phyloP scores from a whole-genome alignment of 495 filamentous ascomycete genomes.

The Aspergillus saccharolyticus region DNA sequence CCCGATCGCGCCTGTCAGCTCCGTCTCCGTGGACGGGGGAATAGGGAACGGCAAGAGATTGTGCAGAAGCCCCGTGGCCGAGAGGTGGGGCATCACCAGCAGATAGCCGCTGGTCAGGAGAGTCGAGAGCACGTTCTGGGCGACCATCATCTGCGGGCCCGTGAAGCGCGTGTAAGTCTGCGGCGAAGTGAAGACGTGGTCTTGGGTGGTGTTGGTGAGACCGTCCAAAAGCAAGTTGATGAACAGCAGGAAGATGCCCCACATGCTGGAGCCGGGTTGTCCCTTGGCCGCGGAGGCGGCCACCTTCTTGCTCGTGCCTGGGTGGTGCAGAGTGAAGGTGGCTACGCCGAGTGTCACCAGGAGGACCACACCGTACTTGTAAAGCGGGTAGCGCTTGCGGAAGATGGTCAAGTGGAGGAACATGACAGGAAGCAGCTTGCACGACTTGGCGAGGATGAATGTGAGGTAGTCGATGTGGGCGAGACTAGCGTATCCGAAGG shows the following conservation, averaged over 20 bases:
- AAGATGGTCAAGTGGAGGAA: constrained; percentile 90
- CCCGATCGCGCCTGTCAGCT: constrained; percentile 69
- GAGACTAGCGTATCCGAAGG: constrained; percentile 91
- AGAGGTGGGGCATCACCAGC: constrained; percentile 70
- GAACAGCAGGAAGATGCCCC: constrained; percentile 79
- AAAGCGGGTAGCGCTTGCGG: constrained; percentile 82
- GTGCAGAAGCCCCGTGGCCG: constrained; percentile 56
- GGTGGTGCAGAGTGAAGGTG: constrained; percentile 87
- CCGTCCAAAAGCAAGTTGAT: constrained; percentile 95
- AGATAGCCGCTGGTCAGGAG: constrained; percentile 70
- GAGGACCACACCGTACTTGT: constrained; percentile 92
- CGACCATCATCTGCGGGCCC: constrained; percentile 99
- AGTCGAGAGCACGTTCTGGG: constrained; percentile 84
- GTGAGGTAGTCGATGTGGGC: constrained; percentile 98
- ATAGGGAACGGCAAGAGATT: constrained; percentile 62
- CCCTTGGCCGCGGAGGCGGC: constrained; percentile 37
- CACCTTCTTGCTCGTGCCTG: constrained; percentile 65
- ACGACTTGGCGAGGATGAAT: constrained; percentile 94
- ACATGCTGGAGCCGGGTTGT: constrained; percentile 53
- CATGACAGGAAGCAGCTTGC: constrained; percentile 98
- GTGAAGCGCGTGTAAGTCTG: constrained; percentile 62
- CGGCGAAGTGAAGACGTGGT: constrained; percentile 75
- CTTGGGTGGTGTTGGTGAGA: constrained; percentile 92
- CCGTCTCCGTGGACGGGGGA: constrained; percentile 50
- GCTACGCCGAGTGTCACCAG: constrained; percentile 89